Conservation (phyloP, 371 early-diverging fungal species). For the Mortierella sp. region DNA sequence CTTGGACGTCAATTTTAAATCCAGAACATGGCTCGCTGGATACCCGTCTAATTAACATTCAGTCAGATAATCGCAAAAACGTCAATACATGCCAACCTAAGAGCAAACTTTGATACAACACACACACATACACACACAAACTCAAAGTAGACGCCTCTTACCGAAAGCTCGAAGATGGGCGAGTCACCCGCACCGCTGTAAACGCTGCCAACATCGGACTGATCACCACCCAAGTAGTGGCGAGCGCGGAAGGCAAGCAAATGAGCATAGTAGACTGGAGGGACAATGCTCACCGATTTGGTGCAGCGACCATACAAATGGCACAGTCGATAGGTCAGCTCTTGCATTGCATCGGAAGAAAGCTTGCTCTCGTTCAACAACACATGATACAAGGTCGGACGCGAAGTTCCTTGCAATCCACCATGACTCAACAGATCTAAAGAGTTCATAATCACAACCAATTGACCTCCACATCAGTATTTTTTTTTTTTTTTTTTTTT, state of each 20-base stretch:
- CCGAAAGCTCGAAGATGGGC: constrained; percentile 18
- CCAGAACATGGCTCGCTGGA: no score
- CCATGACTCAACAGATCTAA: constrained; percentile 70
- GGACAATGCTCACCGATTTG: constrained; percentile 82
- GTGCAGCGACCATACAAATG: constrained; percentile 81
- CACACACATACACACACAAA: background rate
- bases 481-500: no score
- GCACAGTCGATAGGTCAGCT: constrained; percentile 73
- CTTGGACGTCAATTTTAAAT: no score
- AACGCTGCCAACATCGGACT: constrained; percentile 29
- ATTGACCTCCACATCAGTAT: no score
- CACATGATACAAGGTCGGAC: constrained; percentile 79
- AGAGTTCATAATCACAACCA: background rate
- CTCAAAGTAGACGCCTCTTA: no score
- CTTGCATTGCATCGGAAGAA: constrained; percentile 63
- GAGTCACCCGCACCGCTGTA: constrained; percentile 10
- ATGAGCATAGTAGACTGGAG: constrained; percentile 94
- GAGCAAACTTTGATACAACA: background rate
- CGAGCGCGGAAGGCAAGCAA: constrained; percentile 81
- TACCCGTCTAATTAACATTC: no score
- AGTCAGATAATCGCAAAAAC: no score
- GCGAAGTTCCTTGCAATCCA: constrained; percentile 82
- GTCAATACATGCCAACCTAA: no score
- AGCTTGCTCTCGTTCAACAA: constrained; percentile 75
- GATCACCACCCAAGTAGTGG: constrained; percentile 34